These are phyloP conservation scores for Dactylellina parvicollis DNA, from an alignment of 2,329 filamentous ascomycete genomes.

Conservation along the genomic window DNA sequence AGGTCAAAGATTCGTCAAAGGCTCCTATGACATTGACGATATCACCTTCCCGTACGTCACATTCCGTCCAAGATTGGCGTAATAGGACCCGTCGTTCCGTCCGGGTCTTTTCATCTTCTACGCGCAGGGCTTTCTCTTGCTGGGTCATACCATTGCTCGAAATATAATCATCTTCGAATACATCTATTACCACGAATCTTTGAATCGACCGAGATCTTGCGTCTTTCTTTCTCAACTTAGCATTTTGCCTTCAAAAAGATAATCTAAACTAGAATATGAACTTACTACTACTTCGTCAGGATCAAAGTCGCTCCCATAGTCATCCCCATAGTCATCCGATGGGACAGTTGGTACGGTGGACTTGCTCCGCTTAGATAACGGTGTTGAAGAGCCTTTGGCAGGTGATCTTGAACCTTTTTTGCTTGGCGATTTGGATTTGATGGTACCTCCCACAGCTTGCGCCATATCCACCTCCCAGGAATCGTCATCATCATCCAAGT, in stretches of 20 bases:
- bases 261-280: constrained; percentile 39
- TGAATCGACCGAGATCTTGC: constrained; percentile 57
- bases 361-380: constrained; percentile 19
- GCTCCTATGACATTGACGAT: constrained; percentile 87
- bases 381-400: constrained; percentile 13
- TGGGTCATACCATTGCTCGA: constrained; percentile 56
- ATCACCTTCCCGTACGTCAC: constrained; percentile 75
- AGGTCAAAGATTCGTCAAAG: constrained; percentile 76
- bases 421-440: background rate
- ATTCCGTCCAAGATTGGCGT: constrained; percentile 86
- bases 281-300: constrained; percentile 53
- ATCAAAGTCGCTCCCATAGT: constrained; percentile 54
- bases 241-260: constrained; percentile 22
- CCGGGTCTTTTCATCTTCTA: constrained; percentile 79
- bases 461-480: constrained; percentile 43
- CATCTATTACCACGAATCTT: constrained; percentile 56
- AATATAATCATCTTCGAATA: constrained; percentile 55
- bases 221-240: constrained; percentile 58
- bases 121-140: constrained; percentile 75
- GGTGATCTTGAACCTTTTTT: constrained; percentile 12
- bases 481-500: constrained; percentile 47
- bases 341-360: constrained; percentile 10
- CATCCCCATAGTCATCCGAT: constrained; percentile 49
- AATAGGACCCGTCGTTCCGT: constrained; percentile 75
- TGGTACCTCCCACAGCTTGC: constrained; percentile 15